Percentiles rank a stretch among this genome's conserved stretches.
Conservation (phyloP, 1,284 basidiomycete genomes). For the Apiotrichum sp. region DNA sequence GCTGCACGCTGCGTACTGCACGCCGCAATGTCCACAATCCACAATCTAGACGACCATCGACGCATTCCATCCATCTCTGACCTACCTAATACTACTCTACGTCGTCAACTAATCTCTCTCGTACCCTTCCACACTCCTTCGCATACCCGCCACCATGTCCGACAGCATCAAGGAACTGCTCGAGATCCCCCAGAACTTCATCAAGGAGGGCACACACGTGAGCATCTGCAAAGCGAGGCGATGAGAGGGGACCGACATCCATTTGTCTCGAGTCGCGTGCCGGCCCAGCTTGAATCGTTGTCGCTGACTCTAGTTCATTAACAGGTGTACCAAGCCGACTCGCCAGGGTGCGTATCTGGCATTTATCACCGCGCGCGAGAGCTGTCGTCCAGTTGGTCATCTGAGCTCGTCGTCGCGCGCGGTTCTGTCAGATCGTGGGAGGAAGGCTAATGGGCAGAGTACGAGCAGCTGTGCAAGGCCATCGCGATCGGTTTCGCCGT, state of each 20-base stretch:
- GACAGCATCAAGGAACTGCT: conserved; percentile 77
- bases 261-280: too few species aligned
- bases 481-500: conserved; percentile 91
- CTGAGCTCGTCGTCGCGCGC: too few species aligned
- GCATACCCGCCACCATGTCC: conserved; percentile 49
- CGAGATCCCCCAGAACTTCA: conserved; percentile 85
- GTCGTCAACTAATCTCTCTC: background rate
- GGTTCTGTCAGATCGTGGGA: too few species aligned
- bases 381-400: too few species aligned
- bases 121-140: background rate
- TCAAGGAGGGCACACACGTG: conserved; percentile 89
- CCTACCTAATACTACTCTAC: too few species aligned
- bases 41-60: too few species aligned
- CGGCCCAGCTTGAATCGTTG: too few species aligned
- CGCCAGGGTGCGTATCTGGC: conserved; percentile 64
- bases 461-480: conserved; percentile 83
- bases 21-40: too few species aligned
- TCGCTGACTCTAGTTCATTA: conserved; percentile 66
- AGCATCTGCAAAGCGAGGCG: conserved; percentile 26
- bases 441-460: conserved; percentile 57
- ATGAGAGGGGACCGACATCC: too few species aligned
- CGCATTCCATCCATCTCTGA: too few species aligned
- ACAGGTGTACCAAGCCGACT: conserved; percentile 95
- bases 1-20: too few species aligned
- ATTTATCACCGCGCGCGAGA: too few species aligned